Percentiles rank a stretch among this genome's conserved stretches.
Evolutionary conservation across 225 moss, liverwort and hornwort genomes (phyloP).

Genomic region (Pseudoscleropodium purum): DNA sequence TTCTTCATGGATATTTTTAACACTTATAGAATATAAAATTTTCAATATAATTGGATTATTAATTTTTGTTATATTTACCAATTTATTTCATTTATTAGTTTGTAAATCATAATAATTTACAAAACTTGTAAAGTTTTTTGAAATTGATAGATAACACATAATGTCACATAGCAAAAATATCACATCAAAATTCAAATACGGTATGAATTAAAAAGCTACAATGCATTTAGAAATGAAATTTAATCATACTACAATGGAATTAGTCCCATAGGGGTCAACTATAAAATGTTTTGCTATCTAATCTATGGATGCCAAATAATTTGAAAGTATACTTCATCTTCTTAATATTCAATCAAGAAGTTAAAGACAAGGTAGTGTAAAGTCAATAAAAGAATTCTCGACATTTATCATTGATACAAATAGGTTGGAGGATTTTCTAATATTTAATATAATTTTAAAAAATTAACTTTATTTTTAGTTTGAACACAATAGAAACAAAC

Average conservation of each 20-base stretch:
- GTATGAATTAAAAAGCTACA: background rate
- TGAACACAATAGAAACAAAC: fast-evolving
- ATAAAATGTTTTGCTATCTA: fast-evolving
- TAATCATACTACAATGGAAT: fast-evolving
- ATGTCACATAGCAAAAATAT: background rate
- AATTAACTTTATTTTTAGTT: background rate
- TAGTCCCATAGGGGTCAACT: fast-evolving
- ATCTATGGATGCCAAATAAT: background rate
- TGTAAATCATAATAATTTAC: too few relatives aligned
- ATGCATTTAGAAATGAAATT: background rate
- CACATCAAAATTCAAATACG: background rate
- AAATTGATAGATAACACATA: background rate
- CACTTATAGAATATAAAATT: too few relatives aligned
- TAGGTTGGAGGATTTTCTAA: background rate
- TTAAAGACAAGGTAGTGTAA: background rate
- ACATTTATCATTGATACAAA: background rate
- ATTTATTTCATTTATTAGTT: too few relatives aligned
- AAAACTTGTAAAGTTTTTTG: too few relatives aligned
- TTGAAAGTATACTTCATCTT: background rate
- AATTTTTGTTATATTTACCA: too few relatives aligned
- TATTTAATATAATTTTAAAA: background rate
- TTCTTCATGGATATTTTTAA: too few relatives aligned
- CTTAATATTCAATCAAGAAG: too few relatives aligned
- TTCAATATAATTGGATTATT: too few relatives aligned
- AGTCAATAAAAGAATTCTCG: background rate